phyloP scores from a whole-genome alignment of 2,329 filamentous ascomycete species.

The Eurotiales sp. region DNA sequence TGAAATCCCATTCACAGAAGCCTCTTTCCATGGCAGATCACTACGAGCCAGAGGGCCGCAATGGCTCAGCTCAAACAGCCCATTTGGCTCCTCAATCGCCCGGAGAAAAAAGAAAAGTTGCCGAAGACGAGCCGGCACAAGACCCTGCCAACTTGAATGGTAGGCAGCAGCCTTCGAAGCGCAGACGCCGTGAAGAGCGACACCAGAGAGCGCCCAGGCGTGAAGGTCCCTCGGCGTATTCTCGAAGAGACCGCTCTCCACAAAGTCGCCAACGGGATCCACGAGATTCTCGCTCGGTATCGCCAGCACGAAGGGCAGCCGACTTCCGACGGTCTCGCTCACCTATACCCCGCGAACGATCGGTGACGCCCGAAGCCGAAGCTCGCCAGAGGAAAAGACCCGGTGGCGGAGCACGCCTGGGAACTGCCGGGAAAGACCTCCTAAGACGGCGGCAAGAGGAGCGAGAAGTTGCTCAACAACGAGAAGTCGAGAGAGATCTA shows the following conservation, averaged over 20 bases:
- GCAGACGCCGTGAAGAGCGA: conserved; percentile 14
- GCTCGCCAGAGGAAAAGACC: conserved; percentile 44
- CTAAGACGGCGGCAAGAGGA: conserved; percentile 42
- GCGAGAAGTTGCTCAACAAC: conserved; percentile 38
- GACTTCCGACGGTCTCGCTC: conserved; percentile 36
- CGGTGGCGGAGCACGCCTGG: conserved; percentile 43
- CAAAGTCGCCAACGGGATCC: conserved; percentile 15
- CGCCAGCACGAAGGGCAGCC: conserved; percentile 21
- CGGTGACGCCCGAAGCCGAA: conserved; percentile 37
- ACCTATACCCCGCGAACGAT: conserved; percentile 37
- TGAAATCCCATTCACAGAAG: background rate
- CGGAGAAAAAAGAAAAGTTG: conserved; percentile 27
- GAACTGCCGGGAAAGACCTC: conserved; percentile 34
- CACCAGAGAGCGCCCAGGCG: conserved; percentile 32
- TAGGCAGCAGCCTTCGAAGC: conserved; percentile 9
- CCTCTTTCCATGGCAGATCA: conserved; percentile 7
- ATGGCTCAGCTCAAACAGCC: conserved; percentile 9
- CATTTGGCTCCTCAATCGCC: conserved; percentile 20
- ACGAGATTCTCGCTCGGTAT: conserved; percentile 17
- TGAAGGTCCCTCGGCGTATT: conserved; percentile 37
- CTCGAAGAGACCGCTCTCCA: conserved; percentile 34
- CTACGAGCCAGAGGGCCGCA: background rate
- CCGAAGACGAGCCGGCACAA: conserved; percentile 22
- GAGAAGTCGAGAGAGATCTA: conserved; percentile 33
- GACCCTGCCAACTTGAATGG: conserved; percentile 21